Base-by-base conservation (phyloP, 257 asterid genomes). In the Fraxinus cuspidata region DNA sequence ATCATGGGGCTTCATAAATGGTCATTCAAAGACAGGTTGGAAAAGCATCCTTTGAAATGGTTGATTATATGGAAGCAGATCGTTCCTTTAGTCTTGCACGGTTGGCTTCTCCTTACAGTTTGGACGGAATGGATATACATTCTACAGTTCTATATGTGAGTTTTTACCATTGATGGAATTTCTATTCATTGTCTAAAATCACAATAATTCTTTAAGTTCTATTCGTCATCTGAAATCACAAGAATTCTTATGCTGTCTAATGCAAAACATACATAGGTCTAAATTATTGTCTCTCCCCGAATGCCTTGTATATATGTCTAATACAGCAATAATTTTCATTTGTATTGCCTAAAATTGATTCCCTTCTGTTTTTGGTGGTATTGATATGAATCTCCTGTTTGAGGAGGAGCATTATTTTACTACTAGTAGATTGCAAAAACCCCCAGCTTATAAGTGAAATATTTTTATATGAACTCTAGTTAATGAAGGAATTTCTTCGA, bases 61-160 rank as follows among this genome's bases (percentile, higher is more conserved):
- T 96, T 84, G 97, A 93, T 87, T 90, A 96, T 87, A 88, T 86
- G 81, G 98, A 96, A 90, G 98, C 98, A 76, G 97, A 90, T 75
- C 96, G 91, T 77, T 91, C 97, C 77, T 96, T 93, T 88, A 87
- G 85, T 85, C 92, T 85, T 82, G 97, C 98, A 63, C 97, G 97
- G 81, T 85, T 82, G 77, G 94, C 92, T 72, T 89, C 88, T 73
- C 97, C 97, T 73, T 88, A 92, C 82, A 90, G 89, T 85, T 85
- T 92, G 88, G 98, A 96, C 77, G 97, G 99, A 79, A 91, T 93
- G 98, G 99, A 96, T 74, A 78, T 93, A 80, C 90, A 93, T 81
- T 96, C 98, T 37, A 92, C 99, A 47, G 97, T 96, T 47, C 83
- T 96, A 82, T 96, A 93, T 87, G 98, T 91, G 85, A 94, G 99